Conservation (phyloP, 768 basidiomycete genomes). For the Neoboletus subvelutipes region DNA sequence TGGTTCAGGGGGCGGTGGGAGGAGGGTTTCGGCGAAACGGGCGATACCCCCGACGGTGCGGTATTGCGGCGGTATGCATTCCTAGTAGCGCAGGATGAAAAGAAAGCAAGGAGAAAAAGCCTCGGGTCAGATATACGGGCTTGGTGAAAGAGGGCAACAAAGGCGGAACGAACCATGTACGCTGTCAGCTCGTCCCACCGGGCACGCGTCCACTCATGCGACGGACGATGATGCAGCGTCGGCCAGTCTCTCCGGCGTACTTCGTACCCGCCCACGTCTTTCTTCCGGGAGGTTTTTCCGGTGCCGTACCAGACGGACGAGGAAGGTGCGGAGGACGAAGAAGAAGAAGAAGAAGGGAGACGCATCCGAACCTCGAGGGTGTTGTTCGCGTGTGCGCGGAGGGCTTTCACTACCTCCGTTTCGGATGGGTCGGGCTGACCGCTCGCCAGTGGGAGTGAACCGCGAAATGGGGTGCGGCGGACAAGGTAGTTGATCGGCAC, state of each 20-base stretch:
- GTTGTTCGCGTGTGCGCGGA: slow-evolving; percentile 49
- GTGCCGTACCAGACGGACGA: slow-evolving; percentile 39
- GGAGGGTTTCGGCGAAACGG: slow-evolving; percentile 44
- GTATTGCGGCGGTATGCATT: slow-evolving; percentile 61
- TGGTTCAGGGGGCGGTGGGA: slow-evolving; percentile 1
- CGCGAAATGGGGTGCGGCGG: slow-evolving; percentile 36
- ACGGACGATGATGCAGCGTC: slow-evolving; percentile 17
- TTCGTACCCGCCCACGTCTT: slow-evolving; percentile 59
- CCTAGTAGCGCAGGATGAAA: slow-evolving; percentile 40
- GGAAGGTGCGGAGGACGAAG: slow-evolving; percentile 29
- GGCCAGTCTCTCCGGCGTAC: slow-evolving; percentile 54
- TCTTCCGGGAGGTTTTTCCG: slow-evolving; percentile 28
- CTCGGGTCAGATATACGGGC: neutral
- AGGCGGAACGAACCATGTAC: slow-evolving; percentile 54
- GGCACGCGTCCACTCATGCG: slow-evolving; percentile 32
- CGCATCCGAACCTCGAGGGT: slow-evolving; percentile 62
- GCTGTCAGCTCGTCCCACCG: slow-evolving; percentile 66
- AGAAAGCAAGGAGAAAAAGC: neutral
- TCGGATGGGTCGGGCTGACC: slow-evolving; percentile 35
- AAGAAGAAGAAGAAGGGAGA: slow-evolving; percentile 27
- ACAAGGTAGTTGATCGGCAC: slow-evolving; percentile 58
- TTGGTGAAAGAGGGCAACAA: neutral
- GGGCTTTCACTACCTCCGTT: slow-evolving; percentile 51
- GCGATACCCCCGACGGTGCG: slow-evolving; percentile 52
- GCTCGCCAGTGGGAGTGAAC: slow-evolving; percentile 4